phyloP scores from a whole-genome alignment of 331 rosid genomes.

The Ulmus americana region DNA sequence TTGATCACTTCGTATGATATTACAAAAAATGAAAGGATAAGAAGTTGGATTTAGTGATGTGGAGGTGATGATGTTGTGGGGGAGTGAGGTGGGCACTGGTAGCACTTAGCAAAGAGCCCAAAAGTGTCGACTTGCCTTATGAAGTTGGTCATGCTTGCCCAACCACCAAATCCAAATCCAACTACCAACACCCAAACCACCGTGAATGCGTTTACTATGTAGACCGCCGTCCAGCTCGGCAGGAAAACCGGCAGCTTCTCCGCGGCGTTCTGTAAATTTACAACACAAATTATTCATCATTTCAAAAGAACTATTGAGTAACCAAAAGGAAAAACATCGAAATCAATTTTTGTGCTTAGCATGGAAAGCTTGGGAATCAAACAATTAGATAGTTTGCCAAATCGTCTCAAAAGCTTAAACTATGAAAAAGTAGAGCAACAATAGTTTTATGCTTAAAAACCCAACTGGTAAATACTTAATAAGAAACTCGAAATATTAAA shows the following conservation, averaged over 20 bases:
- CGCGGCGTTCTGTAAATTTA: conserved; percentile 44
- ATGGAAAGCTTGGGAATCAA: no score
- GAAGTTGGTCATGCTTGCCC: conserved; percentile 90
- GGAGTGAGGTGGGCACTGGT: conserved; percentile 50
- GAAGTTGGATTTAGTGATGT: conserved; percentile 17
- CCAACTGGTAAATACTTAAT: no score
- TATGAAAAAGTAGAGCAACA: background rate
- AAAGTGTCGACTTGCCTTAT: conserved; percentile 72
- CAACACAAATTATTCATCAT: background rate
- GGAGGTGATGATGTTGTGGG: conserved; percentile 24
- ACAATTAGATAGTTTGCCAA: no score
- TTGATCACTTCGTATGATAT: conserved; percentile 11
- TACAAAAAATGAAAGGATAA: background rate
- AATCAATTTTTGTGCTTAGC: no score
- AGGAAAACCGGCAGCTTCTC: conserved; percentile 65
- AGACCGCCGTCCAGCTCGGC: conserved; percentile 64
- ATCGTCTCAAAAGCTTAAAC: no score
- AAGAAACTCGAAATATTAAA: no score
- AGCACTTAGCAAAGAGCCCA: conserved; percentile 86
- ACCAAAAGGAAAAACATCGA: no score
- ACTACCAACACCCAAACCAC: conserved; percentile 69
- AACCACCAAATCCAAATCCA: conserved; percentile 92
- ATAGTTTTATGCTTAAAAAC: background rate
- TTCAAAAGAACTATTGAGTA: no score
- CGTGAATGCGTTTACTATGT: conserved; percentile 50